Evolutionary conservation across 2,329 filamentous ascomycete genomes (phyloP), one percentile per base, ranked within the genome.

Genomic region (Colletotrichum ledebouriae): DNA sequence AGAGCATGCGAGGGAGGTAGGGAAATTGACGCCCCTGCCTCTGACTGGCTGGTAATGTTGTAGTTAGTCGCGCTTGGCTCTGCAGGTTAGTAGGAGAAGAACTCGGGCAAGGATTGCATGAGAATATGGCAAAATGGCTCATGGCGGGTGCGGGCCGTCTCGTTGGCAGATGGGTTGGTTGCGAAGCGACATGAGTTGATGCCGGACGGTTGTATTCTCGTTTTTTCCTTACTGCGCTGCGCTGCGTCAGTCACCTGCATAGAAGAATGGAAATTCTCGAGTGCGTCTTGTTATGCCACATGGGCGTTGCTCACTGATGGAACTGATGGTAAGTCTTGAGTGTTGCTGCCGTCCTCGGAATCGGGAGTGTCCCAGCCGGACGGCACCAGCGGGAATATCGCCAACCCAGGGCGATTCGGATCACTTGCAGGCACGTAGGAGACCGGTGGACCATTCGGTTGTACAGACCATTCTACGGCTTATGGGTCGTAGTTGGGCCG

Each of bases 321-420:
- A 53, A 53, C 22, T 33, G 34, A 17, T 22, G 13, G 12, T 39
- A 20, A 15, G 10, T 12, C 34, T n/a, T 34, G 20, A 11, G 17
- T n/a, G n/a, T 12, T 37, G 25, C 22, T 12, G 44, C 17, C 12
- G 22, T 25, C 4, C 3, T 17, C 12, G 10, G 12, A 34, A 41
- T n/a, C 42, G 34, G 41, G 55, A 20, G 20, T 22, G 17, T 55
- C 56, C 55, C 62, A 55, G 47, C 42, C 13, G 55, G 46, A 46
- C 56, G 66, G 66, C 61, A 69, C 55, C 50, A 34, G 42, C 55
- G 66, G 34, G 49, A 59, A 25, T 60, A 33, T 65, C 42, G 56
- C 49, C 49, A 34, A 58, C 56, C n/a, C 39, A 53, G 60, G 15
- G 41, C 46, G 64, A 39, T 44, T 44, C 33, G 55, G 41, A 29